phyloP scores from a whole-genome alignment of 140 eudicot species.

The Cichorium intybus region DNA sequence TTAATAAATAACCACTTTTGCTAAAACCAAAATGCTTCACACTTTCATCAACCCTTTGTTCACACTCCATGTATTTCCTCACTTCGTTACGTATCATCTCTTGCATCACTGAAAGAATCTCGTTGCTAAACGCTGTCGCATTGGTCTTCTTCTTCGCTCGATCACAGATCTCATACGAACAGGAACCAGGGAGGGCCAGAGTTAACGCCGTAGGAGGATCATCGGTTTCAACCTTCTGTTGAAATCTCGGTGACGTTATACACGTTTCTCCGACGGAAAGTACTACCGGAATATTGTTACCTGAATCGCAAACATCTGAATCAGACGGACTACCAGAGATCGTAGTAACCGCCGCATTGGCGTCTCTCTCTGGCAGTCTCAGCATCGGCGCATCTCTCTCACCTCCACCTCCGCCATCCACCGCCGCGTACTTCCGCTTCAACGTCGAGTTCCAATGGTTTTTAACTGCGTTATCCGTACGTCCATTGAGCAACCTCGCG shows the following conservation, averaged over 20 bases:
- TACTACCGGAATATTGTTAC: not conserved
- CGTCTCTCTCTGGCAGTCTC: not conserved
- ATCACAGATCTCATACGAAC: conserved; percentile 11
- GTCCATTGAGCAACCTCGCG: conserved; percentile 42
- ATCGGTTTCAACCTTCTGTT: conserved; percentile 1
- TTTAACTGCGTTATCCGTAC: conserved; percentile 69
- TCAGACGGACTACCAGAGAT: conserved; percentile 24
- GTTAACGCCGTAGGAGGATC: conserved; percentile 31
- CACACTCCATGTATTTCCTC: conserved; percentile 20
- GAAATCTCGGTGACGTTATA: conserved; percentile 2
- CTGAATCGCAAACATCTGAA: conserved; percentile 44
- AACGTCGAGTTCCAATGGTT: conserved; percentile 60
- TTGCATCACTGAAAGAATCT: conserved; percentile 20
- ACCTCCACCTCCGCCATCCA: conserved; percentile 11
- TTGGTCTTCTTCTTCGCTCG: not conserved
- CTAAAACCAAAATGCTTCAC: conserved; percentile 22
- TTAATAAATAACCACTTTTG: not conserved
- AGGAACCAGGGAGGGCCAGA: conserved; percentile 37
- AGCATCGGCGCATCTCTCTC: not conserved
- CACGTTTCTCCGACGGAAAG: not conserved
- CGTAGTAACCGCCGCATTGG: conserved; percentile 7
- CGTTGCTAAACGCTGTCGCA: conserved; percentile 7
- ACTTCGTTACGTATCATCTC: conserved; percentile 28
- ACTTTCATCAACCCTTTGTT: conserved; percentile 9
- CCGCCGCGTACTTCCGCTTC: conserved; percentile 30